These are phyloP conservation scores for Allium cepa DNA, from an alignment of 106 monocot genomes.

Conservation along the genomic window DNA sequence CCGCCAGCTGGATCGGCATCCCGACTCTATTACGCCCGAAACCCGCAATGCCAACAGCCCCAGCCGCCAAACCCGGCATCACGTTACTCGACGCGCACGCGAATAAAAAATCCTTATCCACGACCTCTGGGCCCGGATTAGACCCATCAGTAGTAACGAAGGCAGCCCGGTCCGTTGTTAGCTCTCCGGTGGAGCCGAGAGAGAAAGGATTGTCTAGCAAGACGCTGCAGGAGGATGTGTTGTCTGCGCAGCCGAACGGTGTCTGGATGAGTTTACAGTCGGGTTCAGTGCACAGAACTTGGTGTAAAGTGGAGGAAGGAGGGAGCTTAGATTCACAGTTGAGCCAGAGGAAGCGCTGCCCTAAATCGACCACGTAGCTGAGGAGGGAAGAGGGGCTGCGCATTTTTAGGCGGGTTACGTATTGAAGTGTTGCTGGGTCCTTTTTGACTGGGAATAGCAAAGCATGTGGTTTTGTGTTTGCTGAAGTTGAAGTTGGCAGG, in stretches of 20 bases:
- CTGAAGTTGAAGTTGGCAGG: not conserved
- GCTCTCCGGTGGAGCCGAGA: conserved; percentile 16
- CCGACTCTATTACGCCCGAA: conserved; percentile 34
- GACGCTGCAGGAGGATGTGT: conserved; percentile 27
- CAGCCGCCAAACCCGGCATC: conserved; percentile 17
- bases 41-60: conserved; percentile 32
- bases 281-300: conserved; percentile 31
- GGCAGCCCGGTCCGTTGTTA: conserved; percentile 32
- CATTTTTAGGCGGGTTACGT: conserved; percentile 24
- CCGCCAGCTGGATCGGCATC: conserved; percentile 43
- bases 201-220: conserved; percentile 38
- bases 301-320: conserved; percentile 38
- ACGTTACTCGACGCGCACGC: conserved; percentile 30
- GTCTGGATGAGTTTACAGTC: conserved; percentile 28
- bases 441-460: conserved; percentile 23
- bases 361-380: conserved; percentile 38
- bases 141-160: conserved; percentile 41
- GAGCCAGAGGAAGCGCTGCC: conserved; percentile 29
- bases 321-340: conserved; percentile 28
- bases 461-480: conserved; percentile 8
- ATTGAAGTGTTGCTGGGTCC: conserved; percentile 32
- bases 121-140: conserved; percentile 18
- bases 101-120: conserved; percentile 29
- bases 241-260: conserved; percentile 20
- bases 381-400: conserved; percentile 25